Evolutionary conservation across 768 basidiomycete genomes (phyloP).

Genomic region (Macrolepiota albuminosa): DNA sequence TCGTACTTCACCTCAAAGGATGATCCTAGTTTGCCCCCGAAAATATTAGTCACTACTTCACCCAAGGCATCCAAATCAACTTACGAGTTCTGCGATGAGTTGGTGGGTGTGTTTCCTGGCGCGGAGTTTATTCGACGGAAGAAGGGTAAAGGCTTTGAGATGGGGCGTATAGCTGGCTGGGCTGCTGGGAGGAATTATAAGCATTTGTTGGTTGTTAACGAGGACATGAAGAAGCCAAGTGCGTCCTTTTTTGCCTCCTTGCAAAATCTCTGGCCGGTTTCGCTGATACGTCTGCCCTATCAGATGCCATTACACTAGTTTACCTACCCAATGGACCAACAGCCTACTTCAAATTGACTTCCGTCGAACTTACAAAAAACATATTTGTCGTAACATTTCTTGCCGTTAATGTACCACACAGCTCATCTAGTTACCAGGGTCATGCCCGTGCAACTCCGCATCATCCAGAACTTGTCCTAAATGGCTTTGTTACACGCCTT

Average conservation of each 20-base stretch:
- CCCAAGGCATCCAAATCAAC: constrained; percentile 84
- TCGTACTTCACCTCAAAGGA: constrained; percentile 67
- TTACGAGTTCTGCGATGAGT: constrained; percentile 90
- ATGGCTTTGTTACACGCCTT: constrained; percentile 89
- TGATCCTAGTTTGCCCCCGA: constrained; percentile 72
- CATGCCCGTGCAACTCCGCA: constrained; percentile 93
- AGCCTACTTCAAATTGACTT: constrained; percentile 92
- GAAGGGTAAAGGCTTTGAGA: constrained; percentile 86
- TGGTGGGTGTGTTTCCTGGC: constrained; percentile 86
- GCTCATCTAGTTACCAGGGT: constrained; percentile 45
- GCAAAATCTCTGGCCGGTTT: background rate
- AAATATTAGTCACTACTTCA: constrained; percentile 88
- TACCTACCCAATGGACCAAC: constrained; percentile 91
- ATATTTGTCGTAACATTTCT: constrained; percentile 60
- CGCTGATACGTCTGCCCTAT: constrained; percentile 6
- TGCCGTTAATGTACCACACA: background rate
- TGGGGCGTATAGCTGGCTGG: constrained; percentile 91
- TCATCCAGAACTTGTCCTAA: constrained; percentile 91
- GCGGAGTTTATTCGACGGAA: constrained; percentile 85
- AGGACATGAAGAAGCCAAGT: constrained; percentile 94
- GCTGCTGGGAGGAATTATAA: constrained; percentile 85
- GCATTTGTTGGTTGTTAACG: constrained; percentile 90
- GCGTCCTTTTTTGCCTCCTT: constrained; percentile 26
- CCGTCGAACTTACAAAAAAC: constrained; percentile 78
- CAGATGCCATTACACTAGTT: constrained; percentile 91